Evolutionary conservation across 1,139 yeast species (phyloP).

Genomic region (Suhomyces anneliseae): DNA sequence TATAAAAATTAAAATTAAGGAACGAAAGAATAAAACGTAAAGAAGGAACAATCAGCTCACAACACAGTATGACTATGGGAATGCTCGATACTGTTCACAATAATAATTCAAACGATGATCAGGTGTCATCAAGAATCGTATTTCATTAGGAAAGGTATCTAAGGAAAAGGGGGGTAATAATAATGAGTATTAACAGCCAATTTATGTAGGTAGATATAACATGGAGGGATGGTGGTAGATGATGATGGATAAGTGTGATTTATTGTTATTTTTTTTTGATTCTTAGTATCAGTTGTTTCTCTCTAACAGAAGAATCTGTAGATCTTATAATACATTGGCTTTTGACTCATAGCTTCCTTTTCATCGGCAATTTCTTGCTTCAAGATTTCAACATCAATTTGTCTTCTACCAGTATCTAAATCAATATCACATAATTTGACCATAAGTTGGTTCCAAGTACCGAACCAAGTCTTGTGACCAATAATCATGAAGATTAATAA

Average conservation of each 20-base stretch:
- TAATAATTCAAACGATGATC: no score
- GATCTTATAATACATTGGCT: slow-evolving; percentile 34
- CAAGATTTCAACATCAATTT: slow-evolving; percentile 43
- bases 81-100: no score
- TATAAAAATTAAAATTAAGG: slow-evolving; percentile 5
- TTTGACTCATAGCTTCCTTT: slow-evolving; percentile 23
- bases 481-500: slow-evolving; percentile 38
- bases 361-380: slow-evolving; percentile 50
- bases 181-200: no score
- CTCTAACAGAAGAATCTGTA: slow-evolving; percentile 41
- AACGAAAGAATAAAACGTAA: not conserved
- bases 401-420: slow-evolving; percentile 53
- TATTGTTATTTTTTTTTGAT: not conserved
- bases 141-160: no score
- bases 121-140: no score
- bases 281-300: not conserved
- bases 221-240: no score
- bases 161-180: no score
- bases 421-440: slow-evolving; percentile 45
- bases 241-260: not conserved
- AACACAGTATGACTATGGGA: slow-evolving; percentile 3
- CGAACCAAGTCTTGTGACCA: slow-evolving; percentile 25
- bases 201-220: no score
- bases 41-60: slow-evolving; percentile 5
- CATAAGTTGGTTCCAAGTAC: slow-evolving; percentile 27